Percentiles rank a stretch among this genome's conserved stretches.
Conservation (phyloP, 257 asterid species). For the Capsicum rhomboideum region DNA sequence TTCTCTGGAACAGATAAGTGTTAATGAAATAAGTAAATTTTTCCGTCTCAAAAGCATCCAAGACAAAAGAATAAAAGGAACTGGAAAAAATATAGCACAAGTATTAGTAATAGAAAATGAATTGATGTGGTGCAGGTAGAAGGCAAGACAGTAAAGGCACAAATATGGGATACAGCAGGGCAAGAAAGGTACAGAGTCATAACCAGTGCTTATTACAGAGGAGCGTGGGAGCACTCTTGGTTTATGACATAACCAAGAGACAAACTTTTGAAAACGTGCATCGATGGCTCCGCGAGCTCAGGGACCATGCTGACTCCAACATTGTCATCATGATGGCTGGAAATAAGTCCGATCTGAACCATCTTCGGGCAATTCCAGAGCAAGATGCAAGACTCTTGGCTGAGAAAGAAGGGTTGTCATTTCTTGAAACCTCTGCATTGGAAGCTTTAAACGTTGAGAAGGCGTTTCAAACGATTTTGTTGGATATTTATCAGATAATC, state of each 20-base stretch:
- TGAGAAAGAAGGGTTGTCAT: too few relatives aligned
- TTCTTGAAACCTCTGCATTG: conserved; percentile 32
- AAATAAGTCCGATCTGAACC: conserved; percentile 33
- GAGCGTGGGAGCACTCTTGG: conserved; percentile 42
- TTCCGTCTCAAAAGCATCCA: neutral
- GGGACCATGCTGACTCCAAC: conserved; percentile 47
- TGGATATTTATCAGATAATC: conserved; percentile 38
- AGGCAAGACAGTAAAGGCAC: conserved; percentile 42
- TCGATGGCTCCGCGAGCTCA: conserved; percentile 37
- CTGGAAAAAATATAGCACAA: neutral
- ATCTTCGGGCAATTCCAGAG: too few relatives aligned
- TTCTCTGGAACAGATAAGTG: neutral
- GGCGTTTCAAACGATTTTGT: conserved; percentile 35
- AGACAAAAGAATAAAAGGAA: neutral
- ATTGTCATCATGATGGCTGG: conserved; percentile 46
- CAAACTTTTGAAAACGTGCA: conserved; percentile 36
- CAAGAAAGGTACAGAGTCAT: conserved; percentile 45
- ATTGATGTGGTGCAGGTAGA: conserved; percentile 24
- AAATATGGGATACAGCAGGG: conserved; percentile 55
- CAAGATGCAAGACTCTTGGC: too few relatives aligned
- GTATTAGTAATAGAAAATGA: neutral
- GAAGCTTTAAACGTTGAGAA: conserved; percentile 37
- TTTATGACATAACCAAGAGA: conserved; percentile 34
- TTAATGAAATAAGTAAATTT: neutral
- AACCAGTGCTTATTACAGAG: conserved; percentile 44